Percentiles rank a stretch among this genome's conserved stretches.
Conservation (phyloP, 805 yeast genomes). For the Metschnikowia hibisci region DNA sequence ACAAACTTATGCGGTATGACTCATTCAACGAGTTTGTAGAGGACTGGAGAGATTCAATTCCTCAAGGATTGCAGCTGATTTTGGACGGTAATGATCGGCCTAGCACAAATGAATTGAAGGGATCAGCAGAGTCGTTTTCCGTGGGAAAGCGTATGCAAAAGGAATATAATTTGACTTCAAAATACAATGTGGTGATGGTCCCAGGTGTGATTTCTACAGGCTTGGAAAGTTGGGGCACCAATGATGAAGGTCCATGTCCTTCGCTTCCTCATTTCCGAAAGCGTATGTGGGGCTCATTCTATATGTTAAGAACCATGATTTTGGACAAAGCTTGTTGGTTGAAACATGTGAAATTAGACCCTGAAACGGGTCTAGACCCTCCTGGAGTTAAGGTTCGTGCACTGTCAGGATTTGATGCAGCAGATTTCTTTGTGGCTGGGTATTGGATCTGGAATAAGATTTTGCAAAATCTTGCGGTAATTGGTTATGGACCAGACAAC, state of each 20-base stretch:
- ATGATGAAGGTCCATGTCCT: constrained; percentile 70
- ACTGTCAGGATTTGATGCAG: constrained; percentile 94
- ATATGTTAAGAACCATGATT: constrained; percentile 89
- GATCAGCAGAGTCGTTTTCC: constrained; percentile 78
- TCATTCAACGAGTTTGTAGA: constrained; percentile 54
- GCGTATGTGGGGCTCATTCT: constrained; percentile 94
- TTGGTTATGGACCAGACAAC: constrained; percentile 88
- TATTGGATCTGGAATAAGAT: constrained; percentile 99
- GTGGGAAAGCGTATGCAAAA: constrained; percentile 66
- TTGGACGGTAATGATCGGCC: constrained; percentile 52
- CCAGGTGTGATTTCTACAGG: constrained; percentile 98
- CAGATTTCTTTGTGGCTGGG: constrained; percentile 94
- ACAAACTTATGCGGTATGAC: constrained; percentile 46
- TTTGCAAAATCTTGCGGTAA: constrained; percentile 87
- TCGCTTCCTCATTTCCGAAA: constrained; percentile 81
- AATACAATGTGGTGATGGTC: constrained; percentile 82
- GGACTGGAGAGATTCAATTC: constrained; percentile 67
- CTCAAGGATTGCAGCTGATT: constrained; percentile 57
- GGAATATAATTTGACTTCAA: constrained; percentile 49
- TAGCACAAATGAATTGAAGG: constrained; percentile 33
- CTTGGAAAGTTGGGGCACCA: constrained; percentile 86
- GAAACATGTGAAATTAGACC: constrained; percentile 83
- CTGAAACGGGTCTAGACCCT: constrained; percentile 91
- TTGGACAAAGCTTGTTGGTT: constrained; percentile 93
- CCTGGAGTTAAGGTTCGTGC: constrained; percentile 76